Evolutionary conservation across 163 green algal species (phyloP).

Genomic region (Scenedesmus sp.): DNA sequence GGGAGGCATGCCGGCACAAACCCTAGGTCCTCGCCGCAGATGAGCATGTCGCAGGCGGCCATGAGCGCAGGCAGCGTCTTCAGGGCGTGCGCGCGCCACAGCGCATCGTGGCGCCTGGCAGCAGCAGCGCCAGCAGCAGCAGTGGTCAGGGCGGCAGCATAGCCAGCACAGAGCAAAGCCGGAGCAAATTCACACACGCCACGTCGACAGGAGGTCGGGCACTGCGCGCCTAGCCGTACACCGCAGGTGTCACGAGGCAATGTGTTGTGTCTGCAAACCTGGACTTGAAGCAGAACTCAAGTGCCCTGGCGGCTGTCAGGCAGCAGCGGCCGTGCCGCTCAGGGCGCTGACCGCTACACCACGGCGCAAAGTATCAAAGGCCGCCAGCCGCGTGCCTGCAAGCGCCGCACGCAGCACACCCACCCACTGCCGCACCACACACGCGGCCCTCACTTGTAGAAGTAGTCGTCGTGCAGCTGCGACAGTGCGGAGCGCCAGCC

Average conservation of each 20-base stretch:
- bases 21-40: constrained; percentile 97
- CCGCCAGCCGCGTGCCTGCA: not conserved
- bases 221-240: no score
- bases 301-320: no score
- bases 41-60: constrained; percentile 91
- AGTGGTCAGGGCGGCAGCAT: not conserved
- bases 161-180: no score
- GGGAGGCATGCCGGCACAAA: constrained; percentile 94
- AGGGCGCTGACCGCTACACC: no score
- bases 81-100: constrained; percentile 88
- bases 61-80: constrained; percentile 91
- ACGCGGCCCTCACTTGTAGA: constrained; percentile 68
- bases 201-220: no score
- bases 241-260: no score
- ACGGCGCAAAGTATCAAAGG: not conserved
- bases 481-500: constrained; percentile 74
- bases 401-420: not conserved
- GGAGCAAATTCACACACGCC: not conserved
- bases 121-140: constrained; percentile 15
- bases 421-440: not conserved
- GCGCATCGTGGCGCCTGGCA: constrained; percentile 66
- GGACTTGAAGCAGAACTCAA: no score
- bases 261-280: no score
- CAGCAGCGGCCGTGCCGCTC: not conserved
- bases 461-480: constrained; percentile 92